phyloP scores from a whole-genome alignment of 179 eudicot genomes.

The Pouteria campechiana region DNA sequence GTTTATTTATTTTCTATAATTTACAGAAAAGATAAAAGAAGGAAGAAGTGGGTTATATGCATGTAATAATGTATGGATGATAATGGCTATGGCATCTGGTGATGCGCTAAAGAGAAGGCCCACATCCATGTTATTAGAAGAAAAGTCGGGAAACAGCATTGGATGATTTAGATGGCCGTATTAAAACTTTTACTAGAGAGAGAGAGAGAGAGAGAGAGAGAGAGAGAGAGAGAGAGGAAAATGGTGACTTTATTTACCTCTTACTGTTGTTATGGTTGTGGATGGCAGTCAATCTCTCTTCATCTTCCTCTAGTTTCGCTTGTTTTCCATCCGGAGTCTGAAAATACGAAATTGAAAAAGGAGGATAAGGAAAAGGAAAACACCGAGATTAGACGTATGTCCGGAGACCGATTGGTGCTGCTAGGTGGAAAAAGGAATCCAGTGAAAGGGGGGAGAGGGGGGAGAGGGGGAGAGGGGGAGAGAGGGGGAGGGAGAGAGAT shows the following conservation, averaged over 20 bases:
- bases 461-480: conserved; percentile 1
- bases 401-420: too few relatives aligned
- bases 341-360: too few relatives aligned
- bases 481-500: conserved; percentile 4
- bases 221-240: not conserved
- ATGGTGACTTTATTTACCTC: too few relatives aligned
- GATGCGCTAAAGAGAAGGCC: conserved; percentile 24
- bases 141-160: conserved; percentile 23
- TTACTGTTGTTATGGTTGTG: too few relatives aligned
- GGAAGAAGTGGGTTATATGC: conserved; percentile 1
- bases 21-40: conserved; percentile 18
- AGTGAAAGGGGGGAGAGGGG: not conserved
- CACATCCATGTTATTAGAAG: too few relatives aligned
- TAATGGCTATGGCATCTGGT: conserved; percentile 54
- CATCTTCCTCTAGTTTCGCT: not conserved
- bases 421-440: too few relatives aligned
- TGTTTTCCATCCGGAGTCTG: not conserved
- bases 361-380: too few relatives aligned
- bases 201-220: not conserved
- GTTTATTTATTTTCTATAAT: too few relatives aligned
- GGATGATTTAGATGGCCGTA: conserved; percentile 22
- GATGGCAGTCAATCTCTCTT: too few relatives aligned
- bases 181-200: not conserved
- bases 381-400: not conserved
- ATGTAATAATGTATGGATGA: conserved; percentile 17